Evolutionary conservation across 345 rosid genomes (phyloP), one percentile per base, ranked within the genome.

Genomic region (Eucalyptus cloeziana): DNA sequence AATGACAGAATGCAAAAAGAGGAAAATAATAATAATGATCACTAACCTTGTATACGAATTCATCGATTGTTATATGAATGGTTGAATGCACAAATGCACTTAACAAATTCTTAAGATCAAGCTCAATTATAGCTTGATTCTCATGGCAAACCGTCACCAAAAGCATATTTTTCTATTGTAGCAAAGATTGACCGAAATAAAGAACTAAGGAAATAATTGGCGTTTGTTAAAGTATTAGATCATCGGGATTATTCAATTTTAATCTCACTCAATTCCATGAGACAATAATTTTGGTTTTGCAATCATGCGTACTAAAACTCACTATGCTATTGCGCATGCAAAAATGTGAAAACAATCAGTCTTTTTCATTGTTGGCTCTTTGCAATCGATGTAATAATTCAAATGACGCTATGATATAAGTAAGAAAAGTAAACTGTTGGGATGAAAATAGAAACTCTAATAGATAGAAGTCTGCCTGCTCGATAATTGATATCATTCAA

Each of bases 121-220:
- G 6, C 13, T 56, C 0, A 9, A 1, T 56, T 4, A 0, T 7
- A 52, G 3, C 10, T 52, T 19, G 56, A 19, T 52, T 52, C 4
- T 52, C 10, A 52, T 52, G 24, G 56, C 24, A 19, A 52, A 52
- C 24, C 24, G 56, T 24, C 5, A 4, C 3, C 0, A 56, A 56
- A 56, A 22, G 13, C 1, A 56, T 56, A 0, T 56, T 56, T 56
- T 22, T 56, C 0, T 0, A 22, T 0, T 22, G 0, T 56, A 56
- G 27, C 62, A 56, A 56, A 2, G 1, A 56, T 22, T 56, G 62
- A 4, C 62, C 6, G 9, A 21, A 56, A 0, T 0, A 22, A 56
- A 56, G 62, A 56, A 4, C 30, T 0, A 56, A 9, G 6, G 12
- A 21, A 1, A 4, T 52, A 19, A 2, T 4, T 16, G 54, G 16